Evolutionary conservation across 345 rosid genomes (phyloP), one percentile per base, ranked within the genome.

Genomic region (Moricandia moricandioides): DNA sequence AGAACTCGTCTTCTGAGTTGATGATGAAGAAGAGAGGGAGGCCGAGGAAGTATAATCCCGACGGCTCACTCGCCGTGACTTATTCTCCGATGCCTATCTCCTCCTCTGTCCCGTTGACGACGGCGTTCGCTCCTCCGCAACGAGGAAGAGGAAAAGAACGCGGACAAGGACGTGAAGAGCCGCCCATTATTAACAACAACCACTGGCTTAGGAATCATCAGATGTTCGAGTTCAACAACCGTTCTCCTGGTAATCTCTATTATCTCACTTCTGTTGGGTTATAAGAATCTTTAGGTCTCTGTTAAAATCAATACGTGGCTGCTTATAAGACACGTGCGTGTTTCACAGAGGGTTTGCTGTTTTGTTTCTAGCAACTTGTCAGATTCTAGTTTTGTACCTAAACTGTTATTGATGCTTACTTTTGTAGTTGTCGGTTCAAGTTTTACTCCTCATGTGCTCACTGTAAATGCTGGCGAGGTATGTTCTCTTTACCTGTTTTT

Each of bases 11-110:
- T 35, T 45, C 84, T 7, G 85, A 78, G 21, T 39, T 58, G 79
- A 96, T 87, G 86, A 47, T 47, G 52, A 95, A 90, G 85, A 92
- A 88, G 85, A 87, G 99, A 81, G 97, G 97, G 2, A 84, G 97
- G 74, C 97, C 99, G 5, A 87, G 92, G 70, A 95, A 95, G 86
- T 86, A 83, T 71, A 83, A 85, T 8, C 88, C 91, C 0, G 98
- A 92, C 56, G 96, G 97, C 26, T 57, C 78, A 1, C 60, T 83
- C 65, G 72, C 82, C 7, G 43, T 69, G 72, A 79, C 98, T 62
- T 74, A 88, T 57, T 95, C 98, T 13, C 96, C 98, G 11, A 89
- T 83, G 97, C 97, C 98, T 8, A 88, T 95, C 72, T 92, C 99
- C 0, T 82, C 97, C 2, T 88, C 96, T 8, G 79, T 92, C 72